A percentile compares a stretch with the other conserved stretches of the same genome.
Evolutionary conservation across 2,329 filamentous ascomycete genomes (phyloP).

Genomic region (Aspergillus sp.): DNA sequence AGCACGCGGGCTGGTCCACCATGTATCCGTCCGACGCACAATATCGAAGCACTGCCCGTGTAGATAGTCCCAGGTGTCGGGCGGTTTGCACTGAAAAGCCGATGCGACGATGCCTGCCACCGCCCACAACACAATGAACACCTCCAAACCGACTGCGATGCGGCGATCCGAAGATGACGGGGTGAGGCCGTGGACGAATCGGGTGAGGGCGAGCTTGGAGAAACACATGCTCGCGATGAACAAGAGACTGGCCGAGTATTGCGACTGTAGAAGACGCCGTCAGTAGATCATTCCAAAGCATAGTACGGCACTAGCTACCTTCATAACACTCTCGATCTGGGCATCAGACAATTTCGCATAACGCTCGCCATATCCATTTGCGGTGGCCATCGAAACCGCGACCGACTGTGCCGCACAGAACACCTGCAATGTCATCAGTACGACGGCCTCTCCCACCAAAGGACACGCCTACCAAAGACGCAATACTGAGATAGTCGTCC

Average conservation of each 20-base stretch:
- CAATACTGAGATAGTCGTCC: slow-evolving; percentile 6
- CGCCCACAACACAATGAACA: slow-evolving; percentile 16
- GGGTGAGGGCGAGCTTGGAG: slow-evolving; percentile 24
- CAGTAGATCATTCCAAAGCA: neutral
- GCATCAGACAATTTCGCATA: slow-evolving; percentile 6
- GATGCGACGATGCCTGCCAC: slow-evolving; percentile 12
- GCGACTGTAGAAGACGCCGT: slow-evolving; percentile 15
- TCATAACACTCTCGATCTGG: slow-evolving; percentile 16
- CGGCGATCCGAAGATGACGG: slow-evolving; percentile 18
- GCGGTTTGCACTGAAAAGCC: slow-evolving; percentile 20
- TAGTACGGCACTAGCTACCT: slow-evolving; percentile 11
- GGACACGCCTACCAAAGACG: neutral
- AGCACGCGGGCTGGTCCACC: neutral
- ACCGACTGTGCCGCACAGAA: slow-evolving; percentile 18
- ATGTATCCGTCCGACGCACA: slow-evolving; percentile 9
- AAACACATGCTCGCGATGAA: slow-evolving; percentile 21
- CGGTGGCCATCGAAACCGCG: slow-evolving; percentile 20
- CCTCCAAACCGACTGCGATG: slow-evolving; percentile 15
- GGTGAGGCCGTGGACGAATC: slow-evolving; percentile 24
- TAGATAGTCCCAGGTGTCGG: slow-evolving; percentile 19
- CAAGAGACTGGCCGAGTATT: slow-evolving; percentile 23
- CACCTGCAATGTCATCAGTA: neutral
- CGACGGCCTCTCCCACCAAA: no score
- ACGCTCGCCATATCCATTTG: slow-evolving; percentile 23
- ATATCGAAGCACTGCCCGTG: slow-evolving; percentile 19